Base-by-base conservation (phyloP, 495 filamentous ascomycete genomes). In the Neurospora intermedia region DNA sequence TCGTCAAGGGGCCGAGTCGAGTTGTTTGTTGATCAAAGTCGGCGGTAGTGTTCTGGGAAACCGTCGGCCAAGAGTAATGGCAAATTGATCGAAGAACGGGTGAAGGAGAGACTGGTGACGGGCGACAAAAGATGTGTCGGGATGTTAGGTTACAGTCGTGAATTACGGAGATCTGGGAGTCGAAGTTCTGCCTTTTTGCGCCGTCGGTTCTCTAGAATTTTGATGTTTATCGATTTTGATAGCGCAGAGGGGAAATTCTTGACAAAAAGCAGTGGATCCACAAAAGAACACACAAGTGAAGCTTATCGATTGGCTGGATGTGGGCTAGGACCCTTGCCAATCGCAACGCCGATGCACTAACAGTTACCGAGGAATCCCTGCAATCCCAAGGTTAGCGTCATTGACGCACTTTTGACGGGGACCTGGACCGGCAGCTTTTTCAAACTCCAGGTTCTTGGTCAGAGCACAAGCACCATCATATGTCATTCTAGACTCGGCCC, bases 271-370 rank as follows among this genome's bases (percentile, higher is more conserved):
- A 35, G 75, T 75, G 75, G 79, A 70, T 76, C 78, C 75, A 72
- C 77, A 70, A 66, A 66, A 66, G 27, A 66, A 27, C n/a, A 31
- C 3, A 38, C 11, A 43, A 73, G 76, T 66, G 9, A 20, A n/a
- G 74, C 77, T 77, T 83, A 83, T 83, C 81, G 20, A 80, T 82
- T 82, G 80, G 80, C 59, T 70, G 69, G 18, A 3, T 1, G 11
- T 70, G 6, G 69, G 3, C 20, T 27, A 70, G 62, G 45, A 74
- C 54, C 70, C 70, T 41, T 74, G 73, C 74, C 43, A 38, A 40
- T 70, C 72, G 41, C 54, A 16, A 3, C 4, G 70, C 70, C 72
- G 10, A 46, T 69, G 35, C 54, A 66, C 54, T 35, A 66, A 66
- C 54, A 66, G 9, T 66, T 15, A 35, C 54, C 16, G 54, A 66